Conservation (phyloP, 441 rosid species). For the Gossypium davidsonii region DNA sequence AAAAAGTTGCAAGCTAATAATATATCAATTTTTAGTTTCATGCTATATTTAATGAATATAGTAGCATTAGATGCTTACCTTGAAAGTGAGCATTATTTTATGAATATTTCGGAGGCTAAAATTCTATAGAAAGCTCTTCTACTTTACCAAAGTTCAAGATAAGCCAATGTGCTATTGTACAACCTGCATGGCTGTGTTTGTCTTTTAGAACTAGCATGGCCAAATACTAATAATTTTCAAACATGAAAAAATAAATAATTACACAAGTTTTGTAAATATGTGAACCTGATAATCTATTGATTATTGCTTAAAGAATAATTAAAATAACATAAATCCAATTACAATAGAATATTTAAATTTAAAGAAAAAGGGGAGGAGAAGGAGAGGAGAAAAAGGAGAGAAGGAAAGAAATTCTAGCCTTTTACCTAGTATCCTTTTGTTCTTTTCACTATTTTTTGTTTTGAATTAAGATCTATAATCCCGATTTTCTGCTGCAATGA, state of each 20-base stretch:
- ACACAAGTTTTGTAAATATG: background rate
- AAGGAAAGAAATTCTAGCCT: too few species aligned
- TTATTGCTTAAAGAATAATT: constrained; percentile 1
- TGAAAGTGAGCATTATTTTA: background rate
- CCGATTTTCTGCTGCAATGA: background rate
- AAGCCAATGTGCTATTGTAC: background rate
- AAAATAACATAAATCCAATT: background rate
- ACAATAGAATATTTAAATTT: constrained; percentile 2
- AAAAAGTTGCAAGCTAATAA: background rate
- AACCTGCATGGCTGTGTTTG: background rate
- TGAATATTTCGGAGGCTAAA: background rate
- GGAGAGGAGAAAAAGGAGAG: background rate
- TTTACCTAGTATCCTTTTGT: background rate
- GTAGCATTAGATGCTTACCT: background rate
- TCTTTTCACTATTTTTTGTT: background rate
- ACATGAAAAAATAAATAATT: background rate
- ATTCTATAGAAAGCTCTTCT: background rate
- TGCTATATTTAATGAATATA: background rate
- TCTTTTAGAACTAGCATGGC: background rate
- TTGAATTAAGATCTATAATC: background rate
- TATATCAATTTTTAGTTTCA: background rate
- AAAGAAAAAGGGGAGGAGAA: background rate
- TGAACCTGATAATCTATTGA: background rate
- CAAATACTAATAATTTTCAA: background rate
- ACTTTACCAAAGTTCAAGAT: background rate